Evolutionary conservation across 2,329 filamentous ascomycete genomes (phyloP).

Genomic region (Decorospora gaudefroyi): DNA sequence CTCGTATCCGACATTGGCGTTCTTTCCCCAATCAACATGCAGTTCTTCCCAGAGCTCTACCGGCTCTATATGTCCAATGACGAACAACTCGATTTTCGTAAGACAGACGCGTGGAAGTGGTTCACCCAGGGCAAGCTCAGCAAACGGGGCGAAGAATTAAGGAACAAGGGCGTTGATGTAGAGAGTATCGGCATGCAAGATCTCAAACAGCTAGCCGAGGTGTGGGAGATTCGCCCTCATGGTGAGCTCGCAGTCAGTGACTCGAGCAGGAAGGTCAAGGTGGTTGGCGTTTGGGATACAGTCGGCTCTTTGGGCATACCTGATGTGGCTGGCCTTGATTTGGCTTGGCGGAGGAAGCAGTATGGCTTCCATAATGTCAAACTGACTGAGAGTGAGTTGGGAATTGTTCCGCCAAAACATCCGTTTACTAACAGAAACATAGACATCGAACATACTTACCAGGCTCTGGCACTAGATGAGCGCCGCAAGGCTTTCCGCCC

Average conservation of each 20-base stretch:
- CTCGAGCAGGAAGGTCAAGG: conserved; percentile 45
- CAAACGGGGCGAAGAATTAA: conserved; percentile 24
- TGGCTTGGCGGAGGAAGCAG: conserved; percentile 25
- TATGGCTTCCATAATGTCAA: conserved; percentile 45
- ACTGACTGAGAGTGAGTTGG: conserved; percentile 39
- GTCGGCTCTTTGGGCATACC: conserved; percentile 54
- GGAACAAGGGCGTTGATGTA: conserved; percentile 15
- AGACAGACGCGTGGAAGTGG: conserved; percentile 37
- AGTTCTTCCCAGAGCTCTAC: conserved; percentile 53
- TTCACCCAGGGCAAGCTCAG: conserved; percentile 46
- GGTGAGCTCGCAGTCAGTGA: conserved; percentile 24
- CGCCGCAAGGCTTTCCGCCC: conserved; percentile 58
- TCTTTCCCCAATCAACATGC: conserved; percentile 51
- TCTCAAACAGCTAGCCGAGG: conserved; percentile 29
- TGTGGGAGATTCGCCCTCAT: conserved; percentile 46
- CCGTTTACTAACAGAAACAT: conserved; percentile 30
- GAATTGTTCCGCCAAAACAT: neutral
- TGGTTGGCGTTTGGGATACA: conserved; percentile 57
- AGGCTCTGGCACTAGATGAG: conserved; percentile 61
- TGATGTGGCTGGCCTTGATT: conserved; percentile 45
- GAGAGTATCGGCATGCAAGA: conserved; percentile 21
- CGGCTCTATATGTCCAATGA: conserved; percentile 43
- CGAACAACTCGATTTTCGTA: conserved; percentile 29
- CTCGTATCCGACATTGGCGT: conserved; percentile 54
- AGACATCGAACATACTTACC: conserved; percentile 59